Conservation (phyloP, 495 filamentous ascomycete genomes). For the Podospora sp. region DNA sequence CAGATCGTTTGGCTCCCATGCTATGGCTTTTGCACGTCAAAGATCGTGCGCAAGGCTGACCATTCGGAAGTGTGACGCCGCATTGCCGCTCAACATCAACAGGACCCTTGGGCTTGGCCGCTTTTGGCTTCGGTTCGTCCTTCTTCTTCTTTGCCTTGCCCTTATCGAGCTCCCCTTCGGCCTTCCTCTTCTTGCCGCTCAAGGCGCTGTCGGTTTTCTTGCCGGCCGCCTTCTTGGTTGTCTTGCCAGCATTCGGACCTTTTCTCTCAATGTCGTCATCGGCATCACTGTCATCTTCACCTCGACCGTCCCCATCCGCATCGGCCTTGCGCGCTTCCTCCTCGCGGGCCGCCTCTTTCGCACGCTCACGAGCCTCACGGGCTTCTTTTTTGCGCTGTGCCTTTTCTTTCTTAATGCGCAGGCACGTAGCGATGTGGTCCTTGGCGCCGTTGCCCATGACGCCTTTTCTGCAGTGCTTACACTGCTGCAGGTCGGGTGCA, state of each 20-base stretch:
- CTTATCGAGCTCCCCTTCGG: slow-evolving; percentile 73
- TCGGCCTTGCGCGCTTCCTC: slow-evolving; percentile 62
- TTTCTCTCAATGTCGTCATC: slow-evolving; percentile 46
- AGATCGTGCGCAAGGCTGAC: slow-evolving; percentile 85
- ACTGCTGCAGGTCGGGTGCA: slow-evolving; percentile 65
- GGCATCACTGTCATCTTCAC: slow-evolving; percentile 76
- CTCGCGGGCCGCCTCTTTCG: slow-evolving; percentile 60
- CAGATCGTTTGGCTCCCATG: slow-evolving; percentile 93
- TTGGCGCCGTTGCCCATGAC: slow-evolving; percentile 62
- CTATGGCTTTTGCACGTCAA: slow-evolving; percentile 96
- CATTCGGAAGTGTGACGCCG: slow-evolving; percentile 80
- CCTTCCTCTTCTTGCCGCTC: slow-evolving; percentile 82
- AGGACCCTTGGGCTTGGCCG: slow-evolving; percentile 85
- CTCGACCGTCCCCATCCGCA: slow-evolving; percentile 54
- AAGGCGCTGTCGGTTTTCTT: slow-evolving; percentile 50
- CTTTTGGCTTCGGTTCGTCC: slow-evolving; percentile 90
- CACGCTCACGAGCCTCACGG: slow-evolving; percentile 70
- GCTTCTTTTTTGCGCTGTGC: slow-evolving; percentile 78
- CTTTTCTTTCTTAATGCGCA: slow-evolving; percentile 73
- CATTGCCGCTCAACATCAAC: slow-evolving; percentile 98
- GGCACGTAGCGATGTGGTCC: slow-evolving; percentile 69
- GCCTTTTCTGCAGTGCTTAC: slow-evolving; percentile 81
- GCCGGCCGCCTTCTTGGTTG: slow-evolving; percentile 11
- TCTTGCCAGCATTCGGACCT: slow-evolving; percentile 26
- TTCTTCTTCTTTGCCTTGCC: slow-evolving; percentile 92